These are phyloP conservation scores for Stagonosporopsis chrysanthemi DNA, from an alignment of 2,329 filamentous ascomycete genomes.

Conservation along the genomic window DNA sequence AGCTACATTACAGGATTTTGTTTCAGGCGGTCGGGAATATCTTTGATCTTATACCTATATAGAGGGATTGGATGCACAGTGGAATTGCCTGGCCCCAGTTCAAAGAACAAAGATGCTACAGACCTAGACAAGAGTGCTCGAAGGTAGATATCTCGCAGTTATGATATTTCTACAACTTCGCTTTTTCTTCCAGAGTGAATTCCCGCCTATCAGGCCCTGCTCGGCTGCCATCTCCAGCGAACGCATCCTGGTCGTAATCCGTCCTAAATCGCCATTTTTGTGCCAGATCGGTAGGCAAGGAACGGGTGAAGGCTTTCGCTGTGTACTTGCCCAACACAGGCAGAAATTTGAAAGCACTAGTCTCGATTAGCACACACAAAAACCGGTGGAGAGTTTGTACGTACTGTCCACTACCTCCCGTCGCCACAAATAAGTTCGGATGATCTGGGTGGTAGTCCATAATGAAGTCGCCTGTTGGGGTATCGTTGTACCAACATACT, in stretches of 20 bases:
- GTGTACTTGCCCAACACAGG: slow-evolving; percentile 27
- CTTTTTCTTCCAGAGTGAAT: neutral
- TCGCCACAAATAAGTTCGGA: slow-evolving; percentile 1
- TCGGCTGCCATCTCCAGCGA: slow-evolving; percentile 1
- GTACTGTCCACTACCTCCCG: neutral
- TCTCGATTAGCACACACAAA: neutral
- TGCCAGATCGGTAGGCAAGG: neutral
- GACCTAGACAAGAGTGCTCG: too few species aligned
- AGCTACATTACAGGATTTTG: neutral
- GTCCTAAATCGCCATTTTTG: neutral
- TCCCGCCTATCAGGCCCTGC: neutral
- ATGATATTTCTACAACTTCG: neutral
- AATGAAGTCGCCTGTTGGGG: neutral
- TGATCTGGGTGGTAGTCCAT: neutral
- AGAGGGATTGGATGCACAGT: neutral
- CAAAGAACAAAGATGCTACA: neutral
- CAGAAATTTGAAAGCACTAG: slow-evolving; percentile 35
- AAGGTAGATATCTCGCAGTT: neutral
- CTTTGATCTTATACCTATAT: neutral
- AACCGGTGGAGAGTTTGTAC: neutral
- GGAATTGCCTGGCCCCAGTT: neutral
- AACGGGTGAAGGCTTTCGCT: neutral
- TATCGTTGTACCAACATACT: slow-evolving; percentile 1
- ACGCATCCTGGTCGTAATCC: neutral
- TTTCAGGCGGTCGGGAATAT: neutral